Percentiles rank a stretch among this genome's conserved stretches.
phyloP scores from a whole-genome alignment of 2,329 filamentous ascomycete species.

The Talaromyces verruculosus region DNA sequence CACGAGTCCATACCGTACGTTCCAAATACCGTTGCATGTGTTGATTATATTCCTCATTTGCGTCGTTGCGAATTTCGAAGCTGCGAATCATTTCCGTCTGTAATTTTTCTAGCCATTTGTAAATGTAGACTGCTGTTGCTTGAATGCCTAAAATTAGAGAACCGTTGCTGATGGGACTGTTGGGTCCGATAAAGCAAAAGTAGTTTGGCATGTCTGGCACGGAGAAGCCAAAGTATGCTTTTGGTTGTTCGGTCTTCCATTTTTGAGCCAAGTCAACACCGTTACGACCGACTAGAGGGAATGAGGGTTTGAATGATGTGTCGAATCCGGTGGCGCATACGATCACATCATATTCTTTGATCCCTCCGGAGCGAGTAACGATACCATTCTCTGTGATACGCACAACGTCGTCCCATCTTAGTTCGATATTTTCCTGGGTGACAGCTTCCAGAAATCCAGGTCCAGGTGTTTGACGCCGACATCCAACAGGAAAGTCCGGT shows the following conservation, averaged over 20 bases:
- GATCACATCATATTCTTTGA: neutral
- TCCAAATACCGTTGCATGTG: conserved; percentile 12
- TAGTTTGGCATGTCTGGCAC: conserved; percentile 51
- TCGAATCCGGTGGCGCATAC: conserved; percentile 43
- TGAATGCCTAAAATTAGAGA: conserved; percentile 11
- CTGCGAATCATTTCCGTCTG: conserved; percentile 16
- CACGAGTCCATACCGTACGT: conserved; percentile 9
- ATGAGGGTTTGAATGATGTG: conserved; percentile 25
- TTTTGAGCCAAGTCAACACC: conserved; percentile 46
- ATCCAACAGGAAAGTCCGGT: neutral
- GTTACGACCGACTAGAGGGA: conserved; percentile 42
- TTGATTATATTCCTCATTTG: conserved; percentile 14
- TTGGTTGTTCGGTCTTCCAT: conserved; percentile 42
- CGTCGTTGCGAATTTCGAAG: conserved; percentile 8
- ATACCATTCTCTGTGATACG: neutral
- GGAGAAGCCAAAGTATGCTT: conserved; percentile 49
- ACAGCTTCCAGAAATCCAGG: neutral
- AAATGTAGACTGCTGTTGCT: conserved; percentile 7
- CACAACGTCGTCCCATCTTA: neutral
- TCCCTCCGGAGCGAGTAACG: neutral
- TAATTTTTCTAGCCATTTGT: conserved; percentile 11
- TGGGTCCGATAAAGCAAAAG: conserved; percentile 34
- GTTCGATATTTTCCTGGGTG: neutral
- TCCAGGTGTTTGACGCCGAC: neutral
- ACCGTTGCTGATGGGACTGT: conserved; percentile 45